phyloP scores from a whole-genome alignment of 768 basidiomycete genomes.

The Vararia minispora region DNA sequence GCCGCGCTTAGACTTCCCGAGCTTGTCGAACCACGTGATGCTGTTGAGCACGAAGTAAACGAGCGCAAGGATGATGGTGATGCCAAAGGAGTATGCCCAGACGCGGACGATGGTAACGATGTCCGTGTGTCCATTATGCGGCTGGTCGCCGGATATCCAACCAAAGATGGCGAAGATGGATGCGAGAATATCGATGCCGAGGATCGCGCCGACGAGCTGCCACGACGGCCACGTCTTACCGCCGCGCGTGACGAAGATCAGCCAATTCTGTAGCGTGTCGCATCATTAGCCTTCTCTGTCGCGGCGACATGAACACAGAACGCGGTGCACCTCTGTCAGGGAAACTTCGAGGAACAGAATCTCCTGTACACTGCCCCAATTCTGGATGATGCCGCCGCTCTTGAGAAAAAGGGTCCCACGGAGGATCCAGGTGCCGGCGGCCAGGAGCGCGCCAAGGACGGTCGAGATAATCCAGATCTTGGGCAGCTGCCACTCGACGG shows the following conservation, averaged over 20 bases:
- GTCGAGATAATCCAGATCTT: conserved; percentile 37
- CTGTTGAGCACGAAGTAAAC: conserved; percentile 28
- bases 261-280: conserved; percentile 14
- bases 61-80: conserved; percentile 25
- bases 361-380: conserved; percentile 34
- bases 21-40: conserved; percentile 26
- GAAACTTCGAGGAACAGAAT: conserved; percentile 37
- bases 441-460: conserved; percentile 21
- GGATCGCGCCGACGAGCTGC: conserved; percentile 29
- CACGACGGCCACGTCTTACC: conserved; percentile 24
- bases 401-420: conserved; percentile 30
- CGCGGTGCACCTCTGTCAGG: conserved; percentile 33
- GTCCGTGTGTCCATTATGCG: conserved; percentile 22
- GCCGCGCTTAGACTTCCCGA: conserved; percentile 24
- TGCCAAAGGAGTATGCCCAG: conserved; percentile 30
- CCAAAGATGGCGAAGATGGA: conserved; percentile 29
- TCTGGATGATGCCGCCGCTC: conserved; percentile 32
- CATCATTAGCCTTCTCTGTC: conserved; percentile 7
- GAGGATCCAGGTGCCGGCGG: conserved; percentile 28
- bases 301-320: too few relatives aligned
- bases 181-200: conserved; percentile 31
- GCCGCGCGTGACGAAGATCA: conserved; percentile 24
- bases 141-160: conserved; percentile 29
- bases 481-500: conserved; percentile 39
- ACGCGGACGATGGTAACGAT: conserved; percentile 31